phyloP scores from a whole-genome alignment of 345 rosid genomes.

The Dovyalis caffra region DNA sequence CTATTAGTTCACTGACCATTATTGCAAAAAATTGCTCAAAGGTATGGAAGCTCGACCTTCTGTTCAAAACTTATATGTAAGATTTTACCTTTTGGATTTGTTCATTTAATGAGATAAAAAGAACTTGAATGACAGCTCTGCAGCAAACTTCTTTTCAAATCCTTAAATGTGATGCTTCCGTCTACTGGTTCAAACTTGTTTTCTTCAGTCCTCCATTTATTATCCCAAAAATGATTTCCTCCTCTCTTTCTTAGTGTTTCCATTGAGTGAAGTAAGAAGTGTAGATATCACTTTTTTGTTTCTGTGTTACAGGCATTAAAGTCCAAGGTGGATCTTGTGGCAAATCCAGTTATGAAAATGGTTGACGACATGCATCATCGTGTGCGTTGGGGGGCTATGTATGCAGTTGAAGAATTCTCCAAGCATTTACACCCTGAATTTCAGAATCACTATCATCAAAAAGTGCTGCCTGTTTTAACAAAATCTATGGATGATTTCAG shows the following conservation, averaged over 20 bases:
- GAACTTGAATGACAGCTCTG: neutral
- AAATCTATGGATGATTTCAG: neutral
- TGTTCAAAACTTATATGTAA: neutral
- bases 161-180: neutral
- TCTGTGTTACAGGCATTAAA: neutral
- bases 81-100: neutral
- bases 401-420: slow-evolving; percentile 3
- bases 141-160: neutral
- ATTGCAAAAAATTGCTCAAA: neutral
- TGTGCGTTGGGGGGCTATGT: neutral
- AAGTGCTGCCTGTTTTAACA: neutral
- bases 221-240: neutral
- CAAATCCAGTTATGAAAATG: neutral
- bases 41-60: neutral
- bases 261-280: neutral
- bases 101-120: neutral
- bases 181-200: neutral
- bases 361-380: neutral
- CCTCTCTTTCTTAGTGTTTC: neutral
- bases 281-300: neutral
- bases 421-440: neutral
- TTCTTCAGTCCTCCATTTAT: neutral
- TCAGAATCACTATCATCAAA: neutral
- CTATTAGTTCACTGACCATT: neutral
- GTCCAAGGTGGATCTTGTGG: neutral